phyloP scores from a whole-genome alignment of 2,329 filamentous ascomycete species.

The Claviceps maximensis region DNA sequence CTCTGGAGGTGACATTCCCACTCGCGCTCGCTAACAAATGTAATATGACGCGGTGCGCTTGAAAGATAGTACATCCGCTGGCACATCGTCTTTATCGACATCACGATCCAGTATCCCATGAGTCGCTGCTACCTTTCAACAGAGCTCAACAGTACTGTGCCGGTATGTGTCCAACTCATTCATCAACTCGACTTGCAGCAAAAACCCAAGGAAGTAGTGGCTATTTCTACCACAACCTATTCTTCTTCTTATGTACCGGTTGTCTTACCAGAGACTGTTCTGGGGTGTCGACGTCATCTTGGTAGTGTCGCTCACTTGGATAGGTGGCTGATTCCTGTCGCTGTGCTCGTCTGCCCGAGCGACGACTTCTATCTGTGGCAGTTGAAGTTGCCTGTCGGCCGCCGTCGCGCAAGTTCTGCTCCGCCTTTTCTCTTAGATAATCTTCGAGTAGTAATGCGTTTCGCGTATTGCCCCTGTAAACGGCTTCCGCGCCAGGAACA shows the following conservation, averaged over 20 bases:
- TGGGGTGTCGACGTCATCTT: background rate
- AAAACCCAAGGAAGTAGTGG: background rate
- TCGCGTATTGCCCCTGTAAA: conserved; percentile 62
- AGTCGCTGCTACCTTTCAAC: too few species aligned
- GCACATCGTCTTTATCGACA: background rate
- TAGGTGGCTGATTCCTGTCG: conserved; percentile 8
- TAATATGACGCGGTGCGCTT: background rate
- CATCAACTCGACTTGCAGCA: background rate
- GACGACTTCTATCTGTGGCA: conserved; percentile 38
- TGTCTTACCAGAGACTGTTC: conserved; percentile 1
- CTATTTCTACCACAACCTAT: background rate
- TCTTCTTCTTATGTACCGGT: background rate
- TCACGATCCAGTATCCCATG: background rate
- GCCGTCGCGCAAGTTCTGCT: conserved; percentile 36
- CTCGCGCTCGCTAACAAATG: background rate
- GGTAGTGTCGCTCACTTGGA: background rate
- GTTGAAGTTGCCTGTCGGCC: conserved; percentile 31
- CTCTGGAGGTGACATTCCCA: background rate
- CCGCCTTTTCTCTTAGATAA: conserved; percentile 55
- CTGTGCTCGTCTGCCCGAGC: conserved; percentile 32
- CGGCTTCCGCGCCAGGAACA: conserved; percentile 57
- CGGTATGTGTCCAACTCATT: background rate
- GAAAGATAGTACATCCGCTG: background rate
- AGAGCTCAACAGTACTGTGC: background rate
- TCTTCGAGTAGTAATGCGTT: conserved; percentile 60